phyloP scores from a whole-genome alignment of 75 land plant species.

The Pinus tabuliformis region DNA sequence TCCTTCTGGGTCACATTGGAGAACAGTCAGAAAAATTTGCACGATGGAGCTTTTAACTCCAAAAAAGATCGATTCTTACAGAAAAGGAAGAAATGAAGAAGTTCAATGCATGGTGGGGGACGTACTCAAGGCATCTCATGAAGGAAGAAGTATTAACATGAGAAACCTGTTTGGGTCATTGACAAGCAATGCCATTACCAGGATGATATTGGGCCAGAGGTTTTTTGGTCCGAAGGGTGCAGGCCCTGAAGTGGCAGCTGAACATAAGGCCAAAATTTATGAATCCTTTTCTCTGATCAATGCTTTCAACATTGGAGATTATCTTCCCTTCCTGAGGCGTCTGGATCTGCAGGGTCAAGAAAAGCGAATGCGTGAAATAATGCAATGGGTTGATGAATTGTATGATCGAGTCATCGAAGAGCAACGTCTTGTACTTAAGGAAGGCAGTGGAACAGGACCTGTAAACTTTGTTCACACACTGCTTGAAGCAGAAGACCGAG shows the following conservation, averaged over 20 bases:
- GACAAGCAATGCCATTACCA: conserved; percentile 21
- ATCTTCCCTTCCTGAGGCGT: conserved; percentile 20
- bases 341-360: conserved; percentile 27
- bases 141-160: conserved; percentile 6
- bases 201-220: conserved; percentile 24
- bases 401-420: conserved; percentile 24
- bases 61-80: conserved; percentile 19
- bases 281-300: conserved; percentile 27
- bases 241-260: conserved; percentile 10
- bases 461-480: conserved; percentile 19
- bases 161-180: conserved; percentile 17
- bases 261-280: conserved; percentile 24
- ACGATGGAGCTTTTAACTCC: conserved; percentile 21
- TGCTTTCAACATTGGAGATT: conserved; percentile 30
- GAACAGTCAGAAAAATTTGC: conserved; percentile 18
- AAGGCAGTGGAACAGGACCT: not conserved
- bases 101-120: conserved; percentile 15
- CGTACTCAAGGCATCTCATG: not conserved
- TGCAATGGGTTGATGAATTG: conserved; percentile 15
- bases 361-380: conserved; percentile 16
- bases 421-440: conserved; percentile 7
- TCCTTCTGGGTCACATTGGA: conserved; percentile 28
- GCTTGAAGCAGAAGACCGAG: conserved; percentile 18
- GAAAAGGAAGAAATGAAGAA: conserved; percentile 21
- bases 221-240: conserved; percentile 23